Evolutionary conservation across 1,139 yeast genomes (phyloP), one percentile per base, ranked within the genome.

Genomic region (Suhomyces atakaporum): DNA sequence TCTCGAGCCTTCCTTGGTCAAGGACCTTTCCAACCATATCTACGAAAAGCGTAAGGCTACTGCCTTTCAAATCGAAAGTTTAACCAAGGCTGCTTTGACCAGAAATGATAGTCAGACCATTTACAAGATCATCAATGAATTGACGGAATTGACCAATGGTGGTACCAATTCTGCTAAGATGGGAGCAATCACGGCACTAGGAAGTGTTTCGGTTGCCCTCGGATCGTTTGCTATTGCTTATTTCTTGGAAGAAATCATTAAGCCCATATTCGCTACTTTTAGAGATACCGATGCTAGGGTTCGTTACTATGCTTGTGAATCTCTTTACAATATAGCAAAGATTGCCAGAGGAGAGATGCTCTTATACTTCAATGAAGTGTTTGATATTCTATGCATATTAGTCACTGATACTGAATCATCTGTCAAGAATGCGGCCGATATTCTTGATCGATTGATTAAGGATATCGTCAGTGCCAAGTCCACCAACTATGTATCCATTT

Each of bases 241-340:
- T 44, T 92, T 88, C 53, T 65, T 94, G 36, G 94, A 88, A 42
- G 87, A 83, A 39, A 90, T 94, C 43, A 79, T 92, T 42, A 94
- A 87, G 42, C 97, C 99, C 0, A 96, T 94, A 12, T 70, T 94
- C 51, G 94, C 97, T 0, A 92, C 97, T 43, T 94, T 94, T 59
- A 90, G 95, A 36, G 98, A 94, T 54, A 96, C 94, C 41, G 97
- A 94, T 56, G 95, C 97, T 8, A 77, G 96, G 46, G 98, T 94
- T 7, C 72, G 99, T 36, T 94, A 94, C 53, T 94, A 90, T 60
- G 97, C 98, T 0, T 92, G 98, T 64, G 99, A 94, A 57, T 85
- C 96, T 28, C 72, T 94, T 46, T 94, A 94, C 62, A 94, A 94
- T 61, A 90, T 94, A 33, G 96, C 98, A 36, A 94, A 94, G 58